Base-by-base conservation (phyloP, 75 land plant genomes). In the Adiantum capillusveneris region DNA sequence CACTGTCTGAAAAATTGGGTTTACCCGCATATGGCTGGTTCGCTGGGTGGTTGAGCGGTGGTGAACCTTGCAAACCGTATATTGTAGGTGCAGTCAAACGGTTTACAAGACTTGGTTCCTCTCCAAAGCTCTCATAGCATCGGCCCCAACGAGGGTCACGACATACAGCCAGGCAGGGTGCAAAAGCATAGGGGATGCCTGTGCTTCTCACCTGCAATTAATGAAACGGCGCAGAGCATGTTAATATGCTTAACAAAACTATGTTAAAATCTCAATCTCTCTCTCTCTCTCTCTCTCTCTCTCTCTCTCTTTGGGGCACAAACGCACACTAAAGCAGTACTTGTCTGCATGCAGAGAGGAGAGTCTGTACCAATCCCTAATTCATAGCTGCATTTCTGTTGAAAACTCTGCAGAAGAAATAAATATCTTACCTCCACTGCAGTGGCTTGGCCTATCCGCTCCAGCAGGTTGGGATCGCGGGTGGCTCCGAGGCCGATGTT, bases 71-170 rank as follows among this genome's bases (percentile, higher is more conserved):
- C 29, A 83, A 63, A 11, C 85, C 85, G 13, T 3, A 9, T 34
- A 54, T 59, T 16, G 80, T 81, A 29, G 75, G 56, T 12, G 59
- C 68, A 9, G 85, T 75, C 84, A 83, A 63, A 37, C 45, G 17
- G 13, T 46, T 56, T 21, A 81, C 84, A 28, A 83, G 29, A 0
- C 49, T 49, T 12, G 79, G 79, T 64, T 83, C 76, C 44, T 83
- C 85, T 21, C 84, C 72, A 64, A 68, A 83, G 58, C 84, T 83
- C 62, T 83, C 84, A 51, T 65, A 83, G 48, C 86, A 83, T 0
- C 86, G 65, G 0, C 86, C 84, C 84, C 86, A 83, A 31, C 85
- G 53, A 19, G 85, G 85, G 50, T 83, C 84, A 41, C 85, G 64
- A 39, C 84, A 83, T 70, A 81, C 84, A 26, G 84, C 84, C 62